phyloP scores from a whole-genome alignment of 257 asterid species.

The Primulina tabacum region DNA sequence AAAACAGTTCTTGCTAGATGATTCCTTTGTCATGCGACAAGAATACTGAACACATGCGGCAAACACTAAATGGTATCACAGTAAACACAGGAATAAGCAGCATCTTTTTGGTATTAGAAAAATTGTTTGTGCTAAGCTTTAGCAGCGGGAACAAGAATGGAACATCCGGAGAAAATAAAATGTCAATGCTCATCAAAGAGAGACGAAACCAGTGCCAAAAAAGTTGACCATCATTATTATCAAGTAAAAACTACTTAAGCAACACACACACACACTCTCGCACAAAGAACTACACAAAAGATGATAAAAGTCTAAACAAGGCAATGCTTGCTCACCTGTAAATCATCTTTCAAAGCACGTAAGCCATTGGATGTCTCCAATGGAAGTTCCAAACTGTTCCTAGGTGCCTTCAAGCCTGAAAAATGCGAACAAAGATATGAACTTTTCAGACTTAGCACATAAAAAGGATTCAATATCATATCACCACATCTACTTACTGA shows the following conservation, averaged over 20 bases:
- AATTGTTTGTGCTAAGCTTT: background rate
- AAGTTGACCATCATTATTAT: no score
- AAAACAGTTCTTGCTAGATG: slow-evolving; percentile 40
- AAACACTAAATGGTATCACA: slow-evolving; percentile 18
- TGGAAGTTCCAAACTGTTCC: slow-evolving; percentile 82
- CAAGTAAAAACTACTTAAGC: no score
- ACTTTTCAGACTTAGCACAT: background rate
- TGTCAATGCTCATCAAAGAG: background rate
- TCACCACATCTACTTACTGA: background rate
- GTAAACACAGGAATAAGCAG: slow-evolving; percentile 11
- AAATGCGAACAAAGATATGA: slow-evolving; percentile 22
- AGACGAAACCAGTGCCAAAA: no score
- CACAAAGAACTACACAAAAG: background rate
- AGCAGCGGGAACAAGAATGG: slow-evolving; percentile 6
- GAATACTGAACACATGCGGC: slow-evolving; percentile 49
- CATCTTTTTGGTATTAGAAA: background rate
- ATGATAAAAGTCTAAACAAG: slow-evolving; percentile 8
- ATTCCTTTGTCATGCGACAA: slow-evolving; percentile 41
- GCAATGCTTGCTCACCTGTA: slow-evolving; percentile 45
- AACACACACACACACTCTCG: no score
- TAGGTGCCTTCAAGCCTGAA: slow-evolving; percentile 87
- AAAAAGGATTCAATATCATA: no score
- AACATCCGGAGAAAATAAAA: background rate
- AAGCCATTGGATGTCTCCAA: slow-evolving; percentile 55
- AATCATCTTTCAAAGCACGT: slow-evolving; percentile 51